These are phyloP conservation scores for Endocalyx cinctus DNA, from an alignment of 2,329 filamentous ascomycete genomes.

Conservation along the genomic window DNA sequence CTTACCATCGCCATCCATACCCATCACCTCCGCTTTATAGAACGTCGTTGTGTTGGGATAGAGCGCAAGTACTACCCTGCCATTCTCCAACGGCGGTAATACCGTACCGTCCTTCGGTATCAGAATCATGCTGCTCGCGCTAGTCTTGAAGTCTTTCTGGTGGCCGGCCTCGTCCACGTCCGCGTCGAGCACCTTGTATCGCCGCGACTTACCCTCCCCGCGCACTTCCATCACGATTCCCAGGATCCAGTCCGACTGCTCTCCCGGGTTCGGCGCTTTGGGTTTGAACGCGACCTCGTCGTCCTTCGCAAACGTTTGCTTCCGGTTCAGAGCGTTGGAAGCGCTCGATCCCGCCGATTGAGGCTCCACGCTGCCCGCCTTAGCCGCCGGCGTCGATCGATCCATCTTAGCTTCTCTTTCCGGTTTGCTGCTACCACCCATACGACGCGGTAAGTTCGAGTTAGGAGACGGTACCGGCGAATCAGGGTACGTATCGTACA, in stretches of 20 bases:
- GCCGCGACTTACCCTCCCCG: conserved; percentile 71
- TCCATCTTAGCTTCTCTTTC: conserved; percentile 38
- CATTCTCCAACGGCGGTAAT: conserved; percentile 58
- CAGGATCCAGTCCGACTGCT: conserved; percentile 64
- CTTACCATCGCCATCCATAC: conserved; percentile 51
- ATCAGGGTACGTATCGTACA: conserved; percentile 42
- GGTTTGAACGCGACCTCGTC: conserved; percentile 64
- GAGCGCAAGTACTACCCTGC: conserved; percentile 69
- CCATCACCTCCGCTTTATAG: conserved; percentile 78
- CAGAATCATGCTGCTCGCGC: conserved; percentile 70
- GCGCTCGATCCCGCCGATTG: conserved; percentile 33
- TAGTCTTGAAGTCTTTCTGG: conserved; percentile 65
- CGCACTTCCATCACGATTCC: conserved; percentile 72
- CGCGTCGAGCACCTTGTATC: conserved; percentile 76
- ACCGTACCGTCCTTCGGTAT: conserved; percentile 57
- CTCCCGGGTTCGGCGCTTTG: conserved; percentile 44
- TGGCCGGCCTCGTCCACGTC: conserved; percentile 68
- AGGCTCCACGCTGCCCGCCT: conserved; percentile 46
- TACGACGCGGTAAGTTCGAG: conserved; percentile 30
- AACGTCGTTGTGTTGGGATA: conserved; percentile 84
- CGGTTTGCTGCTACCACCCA: conserved; percentile 28
- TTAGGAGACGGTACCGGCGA: conserved; percentile 38
- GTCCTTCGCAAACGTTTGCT: conserved; percentile 55
- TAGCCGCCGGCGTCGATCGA: conserved; percentile 27
- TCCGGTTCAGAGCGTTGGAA: conserved; percentile 42